These are phyloP conservation scores for Globisporangium yorkense DNA, from an alignment of 352 stramenopile species.

Conservation along the genomic window DNA sequence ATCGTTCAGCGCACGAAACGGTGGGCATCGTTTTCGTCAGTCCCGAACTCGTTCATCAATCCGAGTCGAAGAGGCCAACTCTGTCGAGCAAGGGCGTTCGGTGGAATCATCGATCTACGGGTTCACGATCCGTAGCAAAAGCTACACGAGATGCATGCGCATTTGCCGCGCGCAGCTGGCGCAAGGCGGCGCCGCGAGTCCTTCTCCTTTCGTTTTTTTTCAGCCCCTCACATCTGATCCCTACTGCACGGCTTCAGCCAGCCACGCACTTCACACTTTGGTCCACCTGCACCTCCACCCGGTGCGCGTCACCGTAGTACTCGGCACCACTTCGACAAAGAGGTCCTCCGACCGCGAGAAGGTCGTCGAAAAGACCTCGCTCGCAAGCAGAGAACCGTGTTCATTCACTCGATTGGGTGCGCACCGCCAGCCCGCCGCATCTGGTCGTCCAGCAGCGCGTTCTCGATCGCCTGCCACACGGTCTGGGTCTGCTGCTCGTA, in stretches of 20 bases:
- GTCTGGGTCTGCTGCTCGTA: conserved; percentile 6
- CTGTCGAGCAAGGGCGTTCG: too few species aligned
- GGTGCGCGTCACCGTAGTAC: background rate
- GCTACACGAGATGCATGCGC: background rate
- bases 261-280: background rate
- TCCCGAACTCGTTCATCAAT: too few species aligned
- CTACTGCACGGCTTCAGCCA: background rate
- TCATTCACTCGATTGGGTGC: background rate
- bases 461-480: conserved; percentile 7
- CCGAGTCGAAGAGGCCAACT: too few species aligned
- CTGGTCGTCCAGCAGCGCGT: conserved; percentile 6
- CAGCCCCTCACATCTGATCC: background rate
- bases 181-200: too few species aligned
- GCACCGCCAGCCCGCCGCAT: background rate
- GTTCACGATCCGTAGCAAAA: too few species aligned
- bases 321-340: background rate
- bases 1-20: too few species aligned
- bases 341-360: background rate
- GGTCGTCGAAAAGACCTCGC: background rate
- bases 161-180: background rate
- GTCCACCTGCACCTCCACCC: background rate
- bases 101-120: too few species aligned
- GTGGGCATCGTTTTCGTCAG: too few species aligned
- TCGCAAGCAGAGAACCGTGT: too few species aligned
- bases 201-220: background rate